Percentiles rank a stretch among this genome's conserved stretches.
phyloP scores from a whole-genome alignment of 441 rosid genomes.

The Arabidopsis hybrid region DNA sequence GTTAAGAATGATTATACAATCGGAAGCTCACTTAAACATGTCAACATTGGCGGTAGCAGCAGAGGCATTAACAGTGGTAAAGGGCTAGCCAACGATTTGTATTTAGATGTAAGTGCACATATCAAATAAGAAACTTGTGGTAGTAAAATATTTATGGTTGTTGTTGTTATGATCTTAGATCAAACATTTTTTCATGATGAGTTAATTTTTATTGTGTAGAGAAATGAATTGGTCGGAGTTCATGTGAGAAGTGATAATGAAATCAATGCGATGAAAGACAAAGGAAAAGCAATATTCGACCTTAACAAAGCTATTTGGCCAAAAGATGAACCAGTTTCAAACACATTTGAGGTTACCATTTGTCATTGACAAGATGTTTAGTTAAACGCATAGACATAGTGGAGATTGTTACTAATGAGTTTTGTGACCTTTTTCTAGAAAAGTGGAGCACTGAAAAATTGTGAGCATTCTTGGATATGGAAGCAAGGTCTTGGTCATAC shows the following conservation, averaged over 20 bases:
- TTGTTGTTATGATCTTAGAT: neutral
- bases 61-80: neutral
- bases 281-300: neutral
- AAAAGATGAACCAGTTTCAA: neutral
- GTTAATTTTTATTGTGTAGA: neutral
- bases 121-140: neutral
- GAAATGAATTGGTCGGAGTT: neutral
- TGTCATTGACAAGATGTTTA: neutral
- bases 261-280: neutral
- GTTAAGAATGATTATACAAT: neutral
- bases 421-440: neutral
- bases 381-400: neutral
- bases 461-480: conserved; percentile 31
- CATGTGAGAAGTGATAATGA: neutral
- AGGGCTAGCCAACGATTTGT: neutral
- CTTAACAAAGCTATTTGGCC: neutral
- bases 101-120: neutral
- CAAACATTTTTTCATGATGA: neutral
- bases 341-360: neutral
- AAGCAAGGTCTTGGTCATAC: neutral
- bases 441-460: neutral
- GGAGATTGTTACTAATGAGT: neutral
- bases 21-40: neutral
- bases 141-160: neutral
- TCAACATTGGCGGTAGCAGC: neutral